Evolutionary conservation across 2,329 filamentous ascomycete species (phyloP), one percentile per base, ranked within the genome.

Genomic region (Xylariaceae sp.): DNA sequence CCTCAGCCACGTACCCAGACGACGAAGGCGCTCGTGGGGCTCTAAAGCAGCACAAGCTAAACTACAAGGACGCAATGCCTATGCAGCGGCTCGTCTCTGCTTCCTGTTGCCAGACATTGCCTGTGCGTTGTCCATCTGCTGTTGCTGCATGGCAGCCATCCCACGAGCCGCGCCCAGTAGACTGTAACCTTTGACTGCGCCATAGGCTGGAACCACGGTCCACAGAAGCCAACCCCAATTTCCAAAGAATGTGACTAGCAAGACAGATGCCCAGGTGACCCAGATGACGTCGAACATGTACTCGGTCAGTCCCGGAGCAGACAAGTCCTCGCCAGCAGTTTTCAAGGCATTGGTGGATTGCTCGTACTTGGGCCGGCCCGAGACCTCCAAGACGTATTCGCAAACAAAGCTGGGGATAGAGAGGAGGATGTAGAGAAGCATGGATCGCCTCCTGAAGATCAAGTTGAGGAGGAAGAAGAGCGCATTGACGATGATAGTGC

Each of bases 251-350:
- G 82, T 72, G 11, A 81, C 88, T n/a, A 82, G 59, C 7, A 80
- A 61, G 25, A 86, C 66, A 34, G 80, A 83, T 9, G 76, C 79
- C 80, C 89, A 95, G 0, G 88, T 95, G 65, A 94, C 87, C 75
- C 94, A 96, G 33, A 94, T 68, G 31, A 94, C 76, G 63, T 98
- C 92, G 73, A 94, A 98, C 83, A 96, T 86, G 68, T 93, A 96
- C 63, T 95, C 92, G 9, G 90, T 96, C 66, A 98, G 64, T 4
- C 92, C 92, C 21, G 81, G 74, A 8, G 87, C 85, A 33, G 83
- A 78, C 32, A 98, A 75, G 58, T 98, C 92, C 57, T 96, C 89
- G 27, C 92, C 90, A 1, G 85, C 68, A 19, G 72, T 77, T 56
- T 76, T 79, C 41, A 96, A 68, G n/a, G 80, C 70, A 11, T 69